A percentile compares a stretch with the other conserved stretches of the same genome.
Evolutionary conservation across 192 early-diverging fungal species (phyloP).

Genomic region (Coemansia sp.): DNA sequence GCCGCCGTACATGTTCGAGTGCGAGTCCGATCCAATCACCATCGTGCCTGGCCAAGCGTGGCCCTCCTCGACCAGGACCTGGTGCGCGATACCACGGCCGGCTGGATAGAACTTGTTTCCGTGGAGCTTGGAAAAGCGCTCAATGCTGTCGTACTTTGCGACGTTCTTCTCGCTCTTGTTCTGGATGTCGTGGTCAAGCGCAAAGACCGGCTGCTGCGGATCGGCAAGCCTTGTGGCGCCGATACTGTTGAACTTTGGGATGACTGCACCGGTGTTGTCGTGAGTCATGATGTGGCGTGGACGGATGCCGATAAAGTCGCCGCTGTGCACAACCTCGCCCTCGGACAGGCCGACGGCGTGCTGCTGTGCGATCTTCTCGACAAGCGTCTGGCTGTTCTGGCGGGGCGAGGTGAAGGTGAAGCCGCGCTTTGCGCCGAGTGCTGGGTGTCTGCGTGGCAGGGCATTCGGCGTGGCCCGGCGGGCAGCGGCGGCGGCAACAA

Average conservation of each 20-base stretch:
- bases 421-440: conserved; percentile 22
- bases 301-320: conserved; percentile 92
- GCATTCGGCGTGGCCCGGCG: conserved; percentile 14
- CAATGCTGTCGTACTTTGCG: conserved; percentile 82
- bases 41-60: conserved; percentile 92
- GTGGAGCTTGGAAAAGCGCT: conserved; percentile 77
- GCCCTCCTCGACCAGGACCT: conserved; percentile 96
- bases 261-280: conserved; percentile 95
- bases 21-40: conserved; percentile 96
- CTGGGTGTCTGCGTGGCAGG: conserved; percentile 16
- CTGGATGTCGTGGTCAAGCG: conserved; percentile 98
- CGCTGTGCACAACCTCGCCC: conserved; percentile 70
- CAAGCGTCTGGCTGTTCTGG: conserved; percentile 69
- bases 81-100: conserved; percentile 96
- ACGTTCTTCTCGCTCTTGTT: conserved; percentile 94
- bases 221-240: conserved; percentile 82
- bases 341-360: conserved; percentile 78
- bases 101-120: conserved; percentile 92
- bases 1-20: conserved; percentile 99
- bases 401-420: conserved; percentile 26
- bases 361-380: conserved; percentile 95
- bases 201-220: conserved; percentile 86
- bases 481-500: conserved; percentile 53
- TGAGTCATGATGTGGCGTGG: conserved; percentile 95
- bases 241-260: conserved; percentile 90